Base-by-base conservation (phyloP, 2,329 filamentous ascomycete species). In the Penicillium sp. region DNA sequence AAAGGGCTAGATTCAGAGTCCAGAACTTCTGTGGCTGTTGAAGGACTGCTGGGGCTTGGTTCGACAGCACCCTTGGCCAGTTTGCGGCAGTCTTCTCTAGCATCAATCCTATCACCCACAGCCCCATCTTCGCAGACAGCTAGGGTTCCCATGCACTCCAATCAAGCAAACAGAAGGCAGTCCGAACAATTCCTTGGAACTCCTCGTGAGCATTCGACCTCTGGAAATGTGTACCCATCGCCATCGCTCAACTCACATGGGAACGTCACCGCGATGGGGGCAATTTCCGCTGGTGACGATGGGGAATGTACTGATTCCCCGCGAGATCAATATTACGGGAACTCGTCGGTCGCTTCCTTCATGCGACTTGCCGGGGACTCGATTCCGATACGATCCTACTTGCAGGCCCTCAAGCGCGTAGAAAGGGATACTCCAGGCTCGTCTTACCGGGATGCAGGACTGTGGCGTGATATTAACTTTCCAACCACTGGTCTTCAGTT, bases 211-310 rank as follows among this genome's bases (percentile, higher is more conserved):
- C 35, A 35, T 14, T 10, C 47, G 4, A 22, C 51, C 8, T 22
- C 48, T 11, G 42, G 60, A 4, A 61, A 62, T 43, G 48, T 60
- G 5, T 60, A 60, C 25, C 50, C 50, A 15, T 63, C 66, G 0
- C 63, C 64, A 0, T 58, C 62, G 20, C 51, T 62, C 15, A 62
- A 62, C 28, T 61, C 63, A 4, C 63, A 67, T 42, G 60, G 67
- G n/a, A 69, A 67, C 47, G 68, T 76, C 31, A 76, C 73, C 0
- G 76, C 73, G 8, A 79, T 80, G 77, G 76, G 78, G 2, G 73
- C 75, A 15, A 69, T 72, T n/a, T 71, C 73, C 2, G 71, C 73
- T 6, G 67, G 72, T 17, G 68, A 72, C n/a, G 62, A 71, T 11
- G 63, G 60, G 1, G 65, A 61, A 51, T 45, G 60, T 57, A 49